A percentile compares a stretch with the other conserved stretches of the same genome.
These are phyloP conservation scores for Astrephomene gubernaculifera DNA, from an alignment of 139 green algal genomes.

Conservation along the genomic window DNA sequence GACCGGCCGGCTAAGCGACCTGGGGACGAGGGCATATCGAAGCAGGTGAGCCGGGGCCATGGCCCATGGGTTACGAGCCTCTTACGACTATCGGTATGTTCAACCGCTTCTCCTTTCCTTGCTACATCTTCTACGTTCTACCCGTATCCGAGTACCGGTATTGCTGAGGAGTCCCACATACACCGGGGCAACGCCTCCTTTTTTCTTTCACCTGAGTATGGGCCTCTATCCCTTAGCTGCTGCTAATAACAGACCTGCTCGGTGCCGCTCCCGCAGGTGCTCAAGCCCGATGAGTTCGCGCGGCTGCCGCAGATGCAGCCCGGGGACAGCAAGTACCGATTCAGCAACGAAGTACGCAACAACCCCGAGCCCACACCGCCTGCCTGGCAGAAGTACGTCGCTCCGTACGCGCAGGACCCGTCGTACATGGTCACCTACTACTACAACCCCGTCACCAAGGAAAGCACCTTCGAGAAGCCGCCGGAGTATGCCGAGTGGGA, in stretches of 20 bases:
- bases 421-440: constrained; percentile 55
- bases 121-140: no score
- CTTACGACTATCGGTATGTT: no score
- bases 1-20: neutral
- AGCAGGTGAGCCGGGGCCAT: constrained; percentile 38
- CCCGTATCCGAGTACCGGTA: no score
- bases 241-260: neutral
- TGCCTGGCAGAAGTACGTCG: constrained; percentile 47
- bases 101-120: no score
- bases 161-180: no score
- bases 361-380: constrained; percentile 38
- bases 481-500: constrained; percentile 55
- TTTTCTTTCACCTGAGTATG: no score
- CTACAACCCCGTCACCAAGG: constrained; percentile 51
- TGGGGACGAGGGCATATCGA: constrained; percentile 33
- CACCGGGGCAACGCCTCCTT: no score
- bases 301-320: constrained; percentile 50
- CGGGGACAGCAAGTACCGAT: constrained; percentile 29
- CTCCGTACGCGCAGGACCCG: constrained; percentile 45
- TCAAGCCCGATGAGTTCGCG: constrained; percentile 27
- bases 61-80: no score
- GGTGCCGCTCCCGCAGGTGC: constrained; percentile 8
- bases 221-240: neutral
- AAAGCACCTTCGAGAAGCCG: constrained; percentile 63
- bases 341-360: constrained; percentile 46